Evolutionary conservation across 768 basidiomycete genomes (phyloP), one percentile per base, ranked within the genome.

Genomic region (Dendrothele bispora): DNA sequence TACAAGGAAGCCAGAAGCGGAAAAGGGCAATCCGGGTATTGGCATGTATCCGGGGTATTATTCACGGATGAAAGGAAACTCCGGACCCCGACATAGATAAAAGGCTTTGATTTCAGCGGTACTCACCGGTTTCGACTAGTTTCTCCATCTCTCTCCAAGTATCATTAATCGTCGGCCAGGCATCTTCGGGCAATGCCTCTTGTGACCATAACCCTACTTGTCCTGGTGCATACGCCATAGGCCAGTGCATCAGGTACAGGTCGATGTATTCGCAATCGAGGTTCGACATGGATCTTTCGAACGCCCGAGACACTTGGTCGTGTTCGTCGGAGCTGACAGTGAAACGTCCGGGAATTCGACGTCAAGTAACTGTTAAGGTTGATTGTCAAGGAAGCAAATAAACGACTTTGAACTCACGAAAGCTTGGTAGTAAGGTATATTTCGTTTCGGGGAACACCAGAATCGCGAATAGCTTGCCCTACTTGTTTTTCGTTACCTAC

Each of bases 241-340:
- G 68, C 65, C 66, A 70, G 48, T 74, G 73, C 52, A 74, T 65
- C 17, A 74, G 61, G 55, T 72, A 78, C n/a, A 79, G 53, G 60
- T 79, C 77, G 30, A 80, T 65, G 59, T 78, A 78, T 29, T 70
- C 69, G 15, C 64, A 56, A 21, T 61, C 60, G 15, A 73, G 60
- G 42, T 65, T 64, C 38, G 58, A 48, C 36, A 76, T 55, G 43
- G 66, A 68, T 24, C 48, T 46, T 21, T 74, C 58, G 11, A 77
- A 61, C 1, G 66, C 66, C 17, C 58, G 53, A 25, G 55, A 43
- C 7, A 72, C 72, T 20, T 56, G 50, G 27, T 55, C 64, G 50
- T 73, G 75, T 34, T 66, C 60, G 49, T 65, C 59, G 36, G 62
- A 51, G 43, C 63, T 70, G 50, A n/a, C n/a, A n/a, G n/a, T n/a